These are phyloP conservation scores for Psilocybe cubensis DNA, from an alignment of 768 basidiomycete species.

Conservation along the genomic window DNA sequence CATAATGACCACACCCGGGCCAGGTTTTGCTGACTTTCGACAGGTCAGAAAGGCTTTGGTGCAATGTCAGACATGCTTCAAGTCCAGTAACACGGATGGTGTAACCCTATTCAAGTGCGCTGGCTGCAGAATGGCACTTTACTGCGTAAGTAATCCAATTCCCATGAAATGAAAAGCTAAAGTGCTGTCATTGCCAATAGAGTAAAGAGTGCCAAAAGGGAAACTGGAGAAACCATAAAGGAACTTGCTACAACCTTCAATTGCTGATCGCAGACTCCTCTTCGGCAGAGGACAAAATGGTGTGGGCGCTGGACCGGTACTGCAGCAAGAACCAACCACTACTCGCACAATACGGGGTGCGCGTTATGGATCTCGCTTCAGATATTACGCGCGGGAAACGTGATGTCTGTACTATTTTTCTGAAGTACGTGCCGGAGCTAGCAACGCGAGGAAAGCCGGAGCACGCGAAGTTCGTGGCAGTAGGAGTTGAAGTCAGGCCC, in stretches of 20 bases:
- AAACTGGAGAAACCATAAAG: not conserved
- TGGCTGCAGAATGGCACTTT: conserved; percentile 1
- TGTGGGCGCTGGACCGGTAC: not conserved
- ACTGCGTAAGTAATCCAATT: not conserved
- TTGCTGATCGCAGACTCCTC: not conserved
- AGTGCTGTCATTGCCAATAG: not conserved
- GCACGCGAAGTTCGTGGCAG: too few relatives aligned
- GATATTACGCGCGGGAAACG: not conserved
- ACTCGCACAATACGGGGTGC: not conserved
- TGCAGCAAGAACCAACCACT: not conserved
- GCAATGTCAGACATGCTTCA: not conserved
- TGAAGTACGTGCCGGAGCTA: not conserved
- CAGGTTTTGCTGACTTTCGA: too few relatives aligned
- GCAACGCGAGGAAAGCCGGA: not conserved
- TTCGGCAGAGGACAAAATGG: not conserved
- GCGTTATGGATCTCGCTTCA: not conserved
- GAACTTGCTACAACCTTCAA: not conserved
- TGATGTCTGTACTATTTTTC: not conserved
- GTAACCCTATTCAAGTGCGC: conserved; percentile 1
- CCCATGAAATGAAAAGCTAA: not conserved
- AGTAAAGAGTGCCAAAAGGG: not conserved
- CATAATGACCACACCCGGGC: too few relatives aligned
- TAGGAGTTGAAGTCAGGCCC: too few relatives aligned
- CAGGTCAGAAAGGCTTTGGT: not conserved
- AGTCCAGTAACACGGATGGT: not conserved